Base-by-base conservation (phyloP, 2,329 filamentous ascomycete genomes). In the Arthrobotrys conoides region DNA sequence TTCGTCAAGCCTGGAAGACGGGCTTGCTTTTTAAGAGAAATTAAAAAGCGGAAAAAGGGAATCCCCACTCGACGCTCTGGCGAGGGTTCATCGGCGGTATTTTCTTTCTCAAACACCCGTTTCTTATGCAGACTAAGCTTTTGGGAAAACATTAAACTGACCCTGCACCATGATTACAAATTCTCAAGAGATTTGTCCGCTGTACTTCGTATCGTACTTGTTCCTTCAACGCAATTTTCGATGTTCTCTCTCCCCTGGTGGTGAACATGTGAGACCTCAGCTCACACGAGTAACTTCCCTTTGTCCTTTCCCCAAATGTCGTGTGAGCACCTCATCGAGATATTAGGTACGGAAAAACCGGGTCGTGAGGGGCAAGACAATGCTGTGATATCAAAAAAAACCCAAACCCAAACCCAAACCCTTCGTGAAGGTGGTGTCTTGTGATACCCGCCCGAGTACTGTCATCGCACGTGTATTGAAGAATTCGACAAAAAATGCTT, bases 281-380 rank as follows among this genome's bases (percentile, higher is more conserved):
- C 48, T 77, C 66, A 71, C 72, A 66, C 72, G 72, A 77, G 55
- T 49, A 53, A 49, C 66, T 77, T 65, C 66, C 72, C 20, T 59
- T 61, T 59, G n/a, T 33, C 48, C 53, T 5, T 22, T 38, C 55
- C 36, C 20, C 44, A 59, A 48, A 61, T 71, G 73, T 71, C 73
- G 73, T 71, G 73, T 77, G 67, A 77, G 73, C 73, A 70, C 20
- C 65, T 36, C 33, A 59, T 59, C 51, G n/a, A 18, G 27, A 20
- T 38, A n/a, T 38, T 18, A 5, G 14, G 38, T 9, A 9, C 53
- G 53, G 53, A 8, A 38, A 38, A 57, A 27, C 53, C 53, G 53
- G 53, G 27, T 55, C 51, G 53, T 38, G 53, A 59, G 53, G 53
- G 53, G 53, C 24, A 55, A 38, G 53, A 38, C 53, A 22, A 59